phyloP scores from a whole-genome alignment of 495 filamentous ascomycete genomes.

The Lasiosphaeria ovina region DNA sequence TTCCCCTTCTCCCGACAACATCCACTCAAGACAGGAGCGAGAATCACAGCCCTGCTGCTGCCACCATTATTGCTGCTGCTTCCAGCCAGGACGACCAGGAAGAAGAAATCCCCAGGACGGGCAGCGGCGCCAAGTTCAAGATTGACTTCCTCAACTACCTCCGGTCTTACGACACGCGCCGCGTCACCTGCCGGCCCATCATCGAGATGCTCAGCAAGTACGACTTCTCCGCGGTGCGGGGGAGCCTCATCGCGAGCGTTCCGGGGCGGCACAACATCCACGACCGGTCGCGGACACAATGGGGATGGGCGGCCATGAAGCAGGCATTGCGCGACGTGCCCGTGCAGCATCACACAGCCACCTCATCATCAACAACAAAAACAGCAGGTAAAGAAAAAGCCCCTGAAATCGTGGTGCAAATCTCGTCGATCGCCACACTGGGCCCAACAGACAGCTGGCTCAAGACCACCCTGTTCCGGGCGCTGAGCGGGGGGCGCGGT shows the following conservation, averaged over 20 bases:
- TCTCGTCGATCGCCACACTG: constrained; percentile 82
- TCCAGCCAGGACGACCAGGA: neutral
- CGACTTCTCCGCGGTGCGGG: constrained; percentile 70
- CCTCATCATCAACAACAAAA: no score
- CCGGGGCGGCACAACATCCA: constrained; percentile 61
- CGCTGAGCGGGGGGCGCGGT: constrained; percentile 37
- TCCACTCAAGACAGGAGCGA: neutral
- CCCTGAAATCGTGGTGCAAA: constrained; percentile 67
- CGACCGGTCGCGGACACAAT: constrained; percentile 47
- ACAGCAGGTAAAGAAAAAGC: constrained; percentile 6
- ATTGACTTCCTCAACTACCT: constrained; percentile 73
- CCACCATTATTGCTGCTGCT: no score
- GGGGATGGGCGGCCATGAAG: constrained; percentile 73
- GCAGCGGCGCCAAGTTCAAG: constrained; percentile 72
- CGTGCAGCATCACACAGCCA: constrained; percentile 1
- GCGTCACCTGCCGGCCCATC: constrained; percentile 47
- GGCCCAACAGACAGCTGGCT: constrained; percentile 76
- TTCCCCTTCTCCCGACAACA: constrained; percentile 46
- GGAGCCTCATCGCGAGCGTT: constrained; percentile 72
- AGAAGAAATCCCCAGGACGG: constrained; percentile 33
- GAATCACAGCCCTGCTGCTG: no score
- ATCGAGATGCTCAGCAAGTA: constrained; percentile 57
- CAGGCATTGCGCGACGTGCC: constrained; percentile 58
- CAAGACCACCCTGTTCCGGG: constrained; percentile 58
- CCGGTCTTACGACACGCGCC: constrained; percentile 60